These are phyloP conservation scores for Angomonas ambiguus DNA, from an alignment of 208 protist species.

Conservation along the genomic window DNA sequence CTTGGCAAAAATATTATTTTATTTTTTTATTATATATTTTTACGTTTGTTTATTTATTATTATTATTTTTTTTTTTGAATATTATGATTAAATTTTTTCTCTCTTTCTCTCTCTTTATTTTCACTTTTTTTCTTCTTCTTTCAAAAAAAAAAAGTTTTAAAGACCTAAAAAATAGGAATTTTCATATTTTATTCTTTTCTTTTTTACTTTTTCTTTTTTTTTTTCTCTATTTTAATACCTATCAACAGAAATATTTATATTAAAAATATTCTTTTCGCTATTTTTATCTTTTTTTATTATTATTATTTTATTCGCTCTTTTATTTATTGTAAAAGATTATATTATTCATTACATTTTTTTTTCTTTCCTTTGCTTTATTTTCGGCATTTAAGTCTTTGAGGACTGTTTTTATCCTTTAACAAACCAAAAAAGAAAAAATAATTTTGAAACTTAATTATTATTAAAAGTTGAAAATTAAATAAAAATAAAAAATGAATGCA, in stretches of 20 bases:
- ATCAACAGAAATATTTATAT: neutral
- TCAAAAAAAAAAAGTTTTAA: neutral
- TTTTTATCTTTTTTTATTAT: slow-evolving; percentile 1
- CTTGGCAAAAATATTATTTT: too few relatives aligned
- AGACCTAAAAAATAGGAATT: neutral
- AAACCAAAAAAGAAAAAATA: neutral
- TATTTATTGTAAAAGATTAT: too few relatives aligned
- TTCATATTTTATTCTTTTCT: neutral
- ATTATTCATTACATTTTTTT: neutral
- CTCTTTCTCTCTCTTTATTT: neutral
- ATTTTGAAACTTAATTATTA: too few relatives aligned
- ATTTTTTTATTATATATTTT: too few relatives aligned
- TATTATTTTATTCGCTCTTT: neutral
- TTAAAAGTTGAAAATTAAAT: neutral
- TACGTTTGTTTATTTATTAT: too few relatives aligned
- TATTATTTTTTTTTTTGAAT: too few relatives aligned
- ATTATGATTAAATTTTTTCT: neutral
- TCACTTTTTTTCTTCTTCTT: neutral
- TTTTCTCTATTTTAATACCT: slow-evolving; percentile 5
- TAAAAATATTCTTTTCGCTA: slow-evolving; percentile 1
- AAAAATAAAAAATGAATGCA: neutral
- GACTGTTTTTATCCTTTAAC: neutral
- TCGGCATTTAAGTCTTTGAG: too few relatives aligned
- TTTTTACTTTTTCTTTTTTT: slow-evolving; percentile 3
- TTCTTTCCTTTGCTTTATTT: too few relatives aligned